phyloP scores from a whole-genome alignment of 345 rosid genomes.

The Ricinus communis region DNA sequence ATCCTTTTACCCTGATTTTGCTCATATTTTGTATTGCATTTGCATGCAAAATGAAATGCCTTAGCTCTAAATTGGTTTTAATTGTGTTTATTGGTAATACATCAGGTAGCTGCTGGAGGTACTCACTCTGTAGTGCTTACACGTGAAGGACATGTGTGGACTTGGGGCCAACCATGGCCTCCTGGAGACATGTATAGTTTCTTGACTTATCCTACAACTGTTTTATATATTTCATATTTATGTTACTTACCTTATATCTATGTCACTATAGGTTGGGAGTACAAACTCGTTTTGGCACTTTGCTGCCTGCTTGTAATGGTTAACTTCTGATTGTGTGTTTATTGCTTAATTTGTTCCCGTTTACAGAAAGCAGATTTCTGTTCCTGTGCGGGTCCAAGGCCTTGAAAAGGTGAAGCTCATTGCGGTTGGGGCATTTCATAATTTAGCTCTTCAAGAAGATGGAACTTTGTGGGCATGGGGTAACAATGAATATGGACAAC shows the following conservation, averaged over 20 bases:
- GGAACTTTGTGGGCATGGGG: constrained; percentile 99
- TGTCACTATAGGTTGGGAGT: neutral
- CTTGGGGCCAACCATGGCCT: constrained; percentile 99
- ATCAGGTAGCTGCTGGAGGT: constrained; percentile 98
- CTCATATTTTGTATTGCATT: neutral
- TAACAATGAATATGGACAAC: constrained; percentile 98
- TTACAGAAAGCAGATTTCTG: constrained; percentile 90
- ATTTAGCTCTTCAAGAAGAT: constrained; percentile 92
- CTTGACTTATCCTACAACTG: constrained; percentile 5
- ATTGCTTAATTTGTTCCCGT: no score
- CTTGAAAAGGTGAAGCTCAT: constrained; percentile 83
- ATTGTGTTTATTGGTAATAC: constrained; percentile 16
- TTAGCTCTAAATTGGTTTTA: constrained; percentile 14
- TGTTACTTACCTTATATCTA: neutral
- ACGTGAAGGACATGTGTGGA: constrained; percentile 88
- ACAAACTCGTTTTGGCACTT: neutral
- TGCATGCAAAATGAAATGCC: neutral
- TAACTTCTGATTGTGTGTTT: neutral
- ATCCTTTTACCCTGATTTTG: neutral
- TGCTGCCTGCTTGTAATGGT: neutral
- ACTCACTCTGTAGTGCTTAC: constrained; percentile 99
- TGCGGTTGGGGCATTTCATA: constrained; percentile 98
- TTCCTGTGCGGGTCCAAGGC: constrained; percentile 97
- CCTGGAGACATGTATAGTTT: constrained; percentile 92
- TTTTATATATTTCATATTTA: neutral